Conservation (phyloP, 2,329 filamentous ascomycete species). For the Colletotrichum sp. region DNA sequence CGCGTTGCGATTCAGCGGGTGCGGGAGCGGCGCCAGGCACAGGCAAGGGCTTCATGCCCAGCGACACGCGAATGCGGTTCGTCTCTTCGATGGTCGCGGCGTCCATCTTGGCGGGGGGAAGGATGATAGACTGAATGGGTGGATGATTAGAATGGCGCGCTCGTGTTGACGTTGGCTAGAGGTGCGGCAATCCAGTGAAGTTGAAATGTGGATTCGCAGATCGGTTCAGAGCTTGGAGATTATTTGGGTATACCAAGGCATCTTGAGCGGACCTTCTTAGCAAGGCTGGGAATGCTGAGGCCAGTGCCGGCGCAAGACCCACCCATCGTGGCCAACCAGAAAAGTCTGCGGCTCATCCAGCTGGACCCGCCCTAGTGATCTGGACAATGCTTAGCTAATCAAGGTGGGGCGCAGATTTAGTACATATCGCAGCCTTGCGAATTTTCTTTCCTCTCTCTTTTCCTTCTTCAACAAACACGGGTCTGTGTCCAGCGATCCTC, state of each 20-base stretch:
- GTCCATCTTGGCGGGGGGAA: conserved; percentile 51
- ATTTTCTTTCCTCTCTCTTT: conserved; percentile 34
- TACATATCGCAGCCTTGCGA: conserved; percentile 19
- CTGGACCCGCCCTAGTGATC: neutral
- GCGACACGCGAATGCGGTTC: conserved; percentile 86
- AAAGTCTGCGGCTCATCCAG: conserved; percentile 1
- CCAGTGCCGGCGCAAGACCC: neutral
- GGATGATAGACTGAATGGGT: neutral
- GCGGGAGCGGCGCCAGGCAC: conserved; percentile 68
- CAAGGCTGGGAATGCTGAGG: neutral
- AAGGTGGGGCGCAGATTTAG: conserved; percentile 6
- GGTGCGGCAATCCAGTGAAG: neutral
- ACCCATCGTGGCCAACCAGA: conserved; percentile 17
- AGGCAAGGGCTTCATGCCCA: conserved; percentile 89
- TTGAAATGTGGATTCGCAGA: neutral
- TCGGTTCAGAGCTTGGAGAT: neutral
- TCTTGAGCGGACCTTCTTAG: neutral
- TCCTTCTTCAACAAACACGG: conserved; percentile 57
- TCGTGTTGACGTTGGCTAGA: neutral
- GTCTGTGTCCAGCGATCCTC: conserved; percentile 88
- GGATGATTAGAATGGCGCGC: neutral
- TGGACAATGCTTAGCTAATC: conserved; percentile 9
- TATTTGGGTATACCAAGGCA: neutral
- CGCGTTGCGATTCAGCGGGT: conserved; percentile 39
- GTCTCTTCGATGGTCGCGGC: conserved; percentile 87